Evolutionary conservation across 352 stramenopile species (phyloP), one percentile per base, ranked within the genome.

Genomic region (Blastocystis sp.): DNA sequence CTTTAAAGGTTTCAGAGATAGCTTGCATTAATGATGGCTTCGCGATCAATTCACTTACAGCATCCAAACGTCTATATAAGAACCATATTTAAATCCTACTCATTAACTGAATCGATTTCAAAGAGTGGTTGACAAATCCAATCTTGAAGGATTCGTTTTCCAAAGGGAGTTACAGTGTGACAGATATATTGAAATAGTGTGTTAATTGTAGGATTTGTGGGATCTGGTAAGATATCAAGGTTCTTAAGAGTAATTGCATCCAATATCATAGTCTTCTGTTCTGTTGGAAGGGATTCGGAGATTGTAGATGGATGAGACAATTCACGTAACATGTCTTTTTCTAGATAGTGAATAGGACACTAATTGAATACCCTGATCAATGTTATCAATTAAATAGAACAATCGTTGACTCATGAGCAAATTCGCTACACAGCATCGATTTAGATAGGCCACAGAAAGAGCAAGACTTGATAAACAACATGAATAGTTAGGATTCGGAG

Each of bases 91-190:
- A 19, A 63, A 35, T 42, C 11, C 19, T 7, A 87, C 77, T 94
- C 92, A 88, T 97, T 93, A 90, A 99, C 99, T 51, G 97, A 94
- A 6, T 88, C 88, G 58, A 95, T 93, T 37, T 93, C 92, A 88
- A 96, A 97, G 42, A 99, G 91, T 0, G 97, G 97, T 67, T 97
- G 93, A 2, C 97, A 91, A 37, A 99, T 91, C 96, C 96, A 99
- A 35, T 96, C 94, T 66, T 94, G 91, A 66, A 99, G 95, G 88
- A 98, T 91, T 0, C 96, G 93, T 71, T 93, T 92, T 56, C 97
- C 97, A 89, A 98, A 97, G 51, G 94, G 93, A 39, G 94, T 98
- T 61, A 94, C 90, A 0, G 92, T 94, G 87, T 94, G 94, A 88
- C 95, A 92, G 86, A 96, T 91, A 54, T 94, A 93, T 75, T 94